Evolutionary conservation across 2,329 filamentous ascomycete genomes (phyloP).

Genomic region (Sporothrix curviconia): DNA sequence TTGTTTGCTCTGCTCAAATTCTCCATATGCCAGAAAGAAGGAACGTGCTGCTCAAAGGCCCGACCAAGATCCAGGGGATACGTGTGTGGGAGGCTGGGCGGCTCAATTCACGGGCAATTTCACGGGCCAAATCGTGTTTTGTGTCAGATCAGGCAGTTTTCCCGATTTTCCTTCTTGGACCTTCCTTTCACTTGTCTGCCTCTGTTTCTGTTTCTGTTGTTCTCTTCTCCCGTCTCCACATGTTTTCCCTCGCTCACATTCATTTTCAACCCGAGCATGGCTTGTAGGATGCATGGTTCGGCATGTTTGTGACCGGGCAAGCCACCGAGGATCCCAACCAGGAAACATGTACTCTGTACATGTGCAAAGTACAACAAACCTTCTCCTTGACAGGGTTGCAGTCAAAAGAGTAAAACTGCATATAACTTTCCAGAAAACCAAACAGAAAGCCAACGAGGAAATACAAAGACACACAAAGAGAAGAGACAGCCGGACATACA

Average conservation of each 20-base stretch:
- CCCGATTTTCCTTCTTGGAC: too few relatives aligned
- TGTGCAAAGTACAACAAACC: background rate
- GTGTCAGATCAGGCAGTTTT: conserved; percentile 11
- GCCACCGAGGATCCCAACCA: background rate
- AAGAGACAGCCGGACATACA: too few relatives aligned
- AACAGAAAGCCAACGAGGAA: too few relatives aligned
- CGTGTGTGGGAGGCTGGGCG: background rate
- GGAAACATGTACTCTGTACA: too few relatives aligned
- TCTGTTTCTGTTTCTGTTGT: background rate
- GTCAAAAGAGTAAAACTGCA: too few relatives aligned
- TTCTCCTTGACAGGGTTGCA: background rate
- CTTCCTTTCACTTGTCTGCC: background rate
- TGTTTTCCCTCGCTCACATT: background rate
- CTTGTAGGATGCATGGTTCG: too few relatives aligned
- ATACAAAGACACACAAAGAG: background rate
- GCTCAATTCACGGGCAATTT: conserved; percentile 8
- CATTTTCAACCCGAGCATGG: too few relatives aligned
- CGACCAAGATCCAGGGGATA: background rate
- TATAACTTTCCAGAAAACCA: too few relatives aligned
- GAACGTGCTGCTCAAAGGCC: background rate
- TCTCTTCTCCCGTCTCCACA: conserved; percentile 2
- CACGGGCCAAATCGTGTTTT: conserved; percentile 7
- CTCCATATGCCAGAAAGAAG: background rate
- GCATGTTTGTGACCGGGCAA: background rate
- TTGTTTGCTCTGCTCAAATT: too few relatives aligned